Conservation (phyloP, 306 rosid species). For the Vigna reflexopilosa region DNA sequence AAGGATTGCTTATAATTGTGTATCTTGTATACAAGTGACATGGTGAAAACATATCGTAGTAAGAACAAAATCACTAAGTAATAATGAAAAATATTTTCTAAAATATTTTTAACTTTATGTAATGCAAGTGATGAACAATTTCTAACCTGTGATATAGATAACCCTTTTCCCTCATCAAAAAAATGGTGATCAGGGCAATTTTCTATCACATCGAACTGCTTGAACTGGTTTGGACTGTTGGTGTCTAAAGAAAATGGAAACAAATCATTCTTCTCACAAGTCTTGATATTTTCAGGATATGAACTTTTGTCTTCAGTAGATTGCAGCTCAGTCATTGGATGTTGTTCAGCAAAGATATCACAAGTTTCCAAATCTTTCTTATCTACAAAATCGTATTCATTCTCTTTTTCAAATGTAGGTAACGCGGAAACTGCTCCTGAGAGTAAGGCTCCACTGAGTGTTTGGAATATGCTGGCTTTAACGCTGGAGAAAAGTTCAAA, state of each 20-base stretch:
- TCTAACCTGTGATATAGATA: slow-evolving; percentile 71
- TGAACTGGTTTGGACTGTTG: slow-evolving; percentile 56
- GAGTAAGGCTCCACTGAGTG: slow-evolving; percentile 55
- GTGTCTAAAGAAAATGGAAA: slow-evolving; percentile 44
- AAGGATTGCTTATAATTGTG: no score
- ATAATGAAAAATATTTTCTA: no score
- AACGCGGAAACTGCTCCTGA: slow-evolving; percentile 55
- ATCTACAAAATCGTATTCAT: slow-evolving; percentile 49
- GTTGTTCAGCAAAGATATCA: slow-evolving; percentile 53
- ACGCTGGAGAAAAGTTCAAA: slow-evolving; percentile 72
- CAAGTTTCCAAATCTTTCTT: slow-evolving; percentile 60
- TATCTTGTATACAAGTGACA: no score
- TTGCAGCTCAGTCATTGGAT: slow-evolving; percentile 48
- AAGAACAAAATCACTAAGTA: no score
- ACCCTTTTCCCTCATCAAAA: slow-evolving; percentile 54
- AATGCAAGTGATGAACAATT: slow-evolving; percentile 27
- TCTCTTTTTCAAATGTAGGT: slow-evolving; percentile 57
- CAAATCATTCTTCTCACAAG: slow-evolving; percentile 45
- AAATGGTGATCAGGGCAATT: slow-evolving; percentile 86
- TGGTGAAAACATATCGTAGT: no score
- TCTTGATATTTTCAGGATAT: slow-evolving; percentile 48
- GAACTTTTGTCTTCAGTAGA: slow-evolving; percentile 43
- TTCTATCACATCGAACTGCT: slow-evolving; percentile 70
- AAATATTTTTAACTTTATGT: no score
- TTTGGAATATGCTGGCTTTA: slow-evolving; percentile 64